phyloP scores from a whole-genome alignment of 352 stramenopile genomes.

The Phytophthora quininea region DNA sequence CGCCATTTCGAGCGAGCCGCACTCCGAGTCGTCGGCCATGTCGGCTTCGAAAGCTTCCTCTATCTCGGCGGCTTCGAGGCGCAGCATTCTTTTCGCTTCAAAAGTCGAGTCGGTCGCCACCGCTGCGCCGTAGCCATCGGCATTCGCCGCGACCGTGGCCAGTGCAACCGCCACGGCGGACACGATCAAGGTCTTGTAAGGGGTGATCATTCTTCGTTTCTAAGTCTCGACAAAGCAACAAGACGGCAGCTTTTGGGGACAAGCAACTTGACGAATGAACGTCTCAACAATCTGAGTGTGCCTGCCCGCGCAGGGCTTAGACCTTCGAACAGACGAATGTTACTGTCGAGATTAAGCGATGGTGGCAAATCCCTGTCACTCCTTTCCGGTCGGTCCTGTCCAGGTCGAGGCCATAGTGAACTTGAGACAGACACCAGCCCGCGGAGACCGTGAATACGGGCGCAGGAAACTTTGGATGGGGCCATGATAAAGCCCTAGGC shows the following conservation, averaged over 20 bases:
- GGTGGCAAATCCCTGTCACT: constrained; percentile 12
- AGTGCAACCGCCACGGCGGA: constrained; percentile 32
- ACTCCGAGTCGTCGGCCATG: constrained; percentile 11
- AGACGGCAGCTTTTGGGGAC: constrained; percentile 9
- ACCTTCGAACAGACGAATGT: too few species aligned
- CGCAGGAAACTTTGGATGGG: neutral
- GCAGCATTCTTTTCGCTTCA: constrained; percentile 23
- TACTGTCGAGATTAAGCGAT: constrained; percentile 21
- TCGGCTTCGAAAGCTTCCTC: constrained; percentile 1
- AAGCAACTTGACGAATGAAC: constrained; percentile 39
- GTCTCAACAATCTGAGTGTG: too few species aligned
- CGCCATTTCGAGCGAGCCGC: constrained; percentile 16
- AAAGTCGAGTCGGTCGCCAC: constrained; percentile 18
- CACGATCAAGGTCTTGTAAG: constrained; percentile 35
- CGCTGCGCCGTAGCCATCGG: constrained; percentile 26
- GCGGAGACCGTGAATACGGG: neutral
- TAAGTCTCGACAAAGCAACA: constrained; percentile 10
- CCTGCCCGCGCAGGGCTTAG: too few species aligned
- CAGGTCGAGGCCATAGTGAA: constrained; percentile 2
- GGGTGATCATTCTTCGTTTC: constrained; percentile 24
- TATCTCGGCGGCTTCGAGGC: constrained; percentile 1
- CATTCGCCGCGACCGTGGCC: constrained; percentile 10
- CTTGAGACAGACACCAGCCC: neutral
- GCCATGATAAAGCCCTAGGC: constrained; percentile 1
- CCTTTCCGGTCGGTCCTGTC: constrained; percentile 2